Percentiles rank a stretch among this genome's conserved stretches.
phyloP scores from a whole-genome alignment of 2,329 filamentous ascomycete genomes.

The Aphanoascus verrucosus region DNA sequence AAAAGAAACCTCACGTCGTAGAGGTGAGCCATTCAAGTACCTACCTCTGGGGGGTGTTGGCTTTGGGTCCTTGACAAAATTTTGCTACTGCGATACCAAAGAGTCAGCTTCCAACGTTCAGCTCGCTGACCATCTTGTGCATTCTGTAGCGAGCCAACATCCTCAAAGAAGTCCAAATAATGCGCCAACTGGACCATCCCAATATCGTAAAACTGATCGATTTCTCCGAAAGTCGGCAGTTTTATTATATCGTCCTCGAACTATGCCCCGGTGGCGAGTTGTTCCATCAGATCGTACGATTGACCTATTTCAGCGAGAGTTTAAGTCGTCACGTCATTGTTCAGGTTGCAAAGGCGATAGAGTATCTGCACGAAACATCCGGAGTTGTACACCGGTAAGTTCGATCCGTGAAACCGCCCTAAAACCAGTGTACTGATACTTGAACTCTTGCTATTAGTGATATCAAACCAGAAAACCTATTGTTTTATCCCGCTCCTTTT shows the following conservation, averaged over 20 bases:
- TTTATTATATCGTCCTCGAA: slow-evolving; percentile 96
- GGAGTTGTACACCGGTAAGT: slow-evolving; percentile 93
- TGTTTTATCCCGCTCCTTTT: slow-evolving; percentile 80
- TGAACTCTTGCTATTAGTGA: slow-evolving; percentile 51
- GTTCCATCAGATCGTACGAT: slow-evolving; percentile 94
- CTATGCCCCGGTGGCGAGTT: slow-evolving; percentile 90
- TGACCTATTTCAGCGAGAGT: slow-evolving; percentile 97
- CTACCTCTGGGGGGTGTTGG: slow-evolving; percentile 15
- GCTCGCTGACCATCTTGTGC: slow-evolving; percentile 5
- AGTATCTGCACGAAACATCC: slow-evolving; percentile 87
- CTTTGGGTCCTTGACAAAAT: slow-evolving; percentile 3
- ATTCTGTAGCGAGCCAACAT: slow-evolving; percentile 58
- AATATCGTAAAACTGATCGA: slow-evolving; percentile 92
- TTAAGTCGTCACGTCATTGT: slow-evolving; percentile 87
- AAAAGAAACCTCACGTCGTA: slow-evolving; percentile 83
- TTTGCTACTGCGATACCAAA: neutral
- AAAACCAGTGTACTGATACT: neutral
- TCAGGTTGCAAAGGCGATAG: slow-evolving; percentile 87
- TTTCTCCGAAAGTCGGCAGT: slow-evolving; percentile 85
- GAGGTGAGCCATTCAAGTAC: slow-evolving; percentile 64
- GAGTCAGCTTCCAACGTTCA: neutral
- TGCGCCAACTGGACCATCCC: slow-evolving; percentile 91
- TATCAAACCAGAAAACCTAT: slow-evolving; percentile 95
- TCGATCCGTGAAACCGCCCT: slow-evolving; percentile 2
- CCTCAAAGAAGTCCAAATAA: slow-evolving; percentile 96